These are phyloP conservation scores for Omphalotus guepiniiformis DNA, from an alignment of 768 basidiomycete genomes.

Conservation along the genomic window DNA sequence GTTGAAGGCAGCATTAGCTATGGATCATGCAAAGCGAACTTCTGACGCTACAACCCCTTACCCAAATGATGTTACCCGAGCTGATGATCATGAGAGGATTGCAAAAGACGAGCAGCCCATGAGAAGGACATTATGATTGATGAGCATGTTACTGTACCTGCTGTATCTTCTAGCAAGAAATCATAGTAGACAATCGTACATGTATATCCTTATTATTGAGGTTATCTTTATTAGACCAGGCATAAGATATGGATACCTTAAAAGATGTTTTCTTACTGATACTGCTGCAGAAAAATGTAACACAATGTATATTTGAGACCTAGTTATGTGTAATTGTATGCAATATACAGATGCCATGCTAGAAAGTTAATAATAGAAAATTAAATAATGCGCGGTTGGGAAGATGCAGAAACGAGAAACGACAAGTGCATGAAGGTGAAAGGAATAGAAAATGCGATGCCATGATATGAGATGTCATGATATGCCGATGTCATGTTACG, in stretches of 20 bases:
- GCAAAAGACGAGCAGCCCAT: constrained; percentile 9
- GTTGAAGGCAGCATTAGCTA: constrained; percentile 43
- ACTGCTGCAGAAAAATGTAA: too few relatives aligned
- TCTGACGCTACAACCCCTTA: background rate
- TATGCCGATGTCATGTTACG: constrained; percentile 21
- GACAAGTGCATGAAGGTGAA: constrained; percentile 26
- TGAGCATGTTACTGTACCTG: constrained; percentile 37
- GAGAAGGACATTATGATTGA: constrained; percentile 28
- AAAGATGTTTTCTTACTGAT: too few relatives aligned
- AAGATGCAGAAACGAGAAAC: too few relatives aligned
- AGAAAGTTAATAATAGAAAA: too few relatives aligned
- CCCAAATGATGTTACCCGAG: background rate
- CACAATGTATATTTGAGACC: too few relatives aligned
- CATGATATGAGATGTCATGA: background rate
- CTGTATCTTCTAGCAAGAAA: too few relatives aligned
- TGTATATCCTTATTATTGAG: too few relatives aligned
- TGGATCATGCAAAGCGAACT: constrained; percentile 15
- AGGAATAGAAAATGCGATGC: constrained; percentile 5
- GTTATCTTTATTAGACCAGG: too few relatives aligned
- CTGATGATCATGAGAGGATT: background rate
- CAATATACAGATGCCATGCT: too few relatives aligned
- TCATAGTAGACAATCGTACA: background rate
- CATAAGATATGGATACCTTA: too few relatives aligned
- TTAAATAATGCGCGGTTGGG: too few relatives aligned
- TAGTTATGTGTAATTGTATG: too few relatives aligned